Evolutionary conservation across 805 yeast genomes (phyloP), one percentile per base, ranked within the genome.

Genomic region (Brettanomyces custersianus): DNA sequence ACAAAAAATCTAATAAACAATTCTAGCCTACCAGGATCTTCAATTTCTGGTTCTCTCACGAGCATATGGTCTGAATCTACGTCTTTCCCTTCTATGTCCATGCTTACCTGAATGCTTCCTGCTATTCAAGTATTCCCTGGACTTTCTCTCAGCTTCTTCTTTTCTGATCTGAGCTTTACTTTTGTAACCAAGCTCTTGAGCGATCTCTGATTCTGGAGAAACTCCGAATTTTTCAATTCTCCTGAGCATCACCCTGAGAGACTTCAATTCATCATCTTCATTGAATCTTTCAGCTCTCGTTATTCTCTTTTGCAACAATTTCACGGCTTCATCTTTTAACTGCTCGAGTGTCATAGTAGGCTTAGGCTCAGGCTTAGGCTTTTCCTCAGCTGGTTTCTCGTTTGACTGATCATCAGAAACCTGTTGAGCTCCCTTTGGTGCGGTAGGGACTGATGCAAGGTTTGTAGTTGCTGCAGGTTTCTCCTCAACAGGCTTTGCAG

Each of bases 161-260:
- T 22, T 29, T 22, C 34, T 34, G 16, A 31, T 33, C 29, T 28
- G 27, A 4, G 40, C 16, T 28, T 44, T 36, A 13, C 40, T 38
- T 29, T 43, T 73, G 29, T 74, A 51, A 0, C 87, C 87, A 32
- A 81, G 64, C 49, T 80, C 87, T 43, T 62, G 64, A 25, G 86
- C 87, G 45, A 81, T 58, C 8, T 78, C 70, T 28, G 82, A 75
- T 39, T 77, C 77, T 24, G 67, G 54, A 42, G 77, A 80, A 34
- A 85, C 73, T 20, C 96, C 97, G 53, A 86, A 88, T 63, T 84
- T 86, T 54, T 80, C 79, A 43, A 87, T 74, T 53, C 95, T 74
- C 25, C 66, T 67, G 47, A 86, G 62, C 41, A 74, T 78, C 42
- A 72, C 75, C 50, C 74, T 74, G 33, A 81, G 72, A 26, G 65